phyloP scores from a whole-genome alignment of 768 basidiomycete genomes.

The Phylloporus arenicola region DNA sequence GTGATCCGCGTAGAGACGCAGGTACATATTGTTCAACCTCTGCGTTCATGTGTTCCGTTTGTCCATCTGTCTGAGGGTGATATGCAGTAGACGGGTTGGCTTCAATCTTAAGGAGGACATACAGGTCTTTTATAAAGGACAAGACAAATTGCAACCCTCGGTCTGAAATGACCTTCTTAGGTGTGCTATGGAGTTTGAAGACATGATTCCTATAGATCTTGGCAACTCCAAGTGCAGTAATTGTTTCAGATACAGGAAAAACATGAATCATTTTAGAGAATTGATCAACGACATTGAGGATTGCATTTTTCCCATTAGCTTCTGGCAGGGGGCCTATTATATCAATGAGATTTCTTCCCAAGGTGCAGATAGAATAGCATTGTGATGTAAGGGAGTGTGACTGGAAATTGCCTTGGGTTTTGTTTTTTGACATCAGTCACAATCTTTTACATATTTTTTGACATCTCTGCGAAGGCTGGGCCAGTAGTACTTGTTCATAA shows the following conservation, averaged over 20 bases:
- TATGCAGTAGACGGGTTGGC: neutral
- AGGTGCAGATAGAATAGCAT: fast-evolving
- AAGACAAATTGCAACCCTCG: neutral
- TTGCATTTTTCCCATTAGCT: neutral
- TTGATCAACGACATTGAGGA: neutral
- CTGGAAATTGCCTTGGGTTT: neutral
- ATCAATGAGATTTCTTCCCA: neutral
- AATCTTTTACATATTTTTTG: neutral
- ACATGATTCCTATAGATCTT: neutral
- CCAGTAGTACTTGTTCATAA: neutral
- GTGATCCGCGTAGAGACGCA: too few species aligned
- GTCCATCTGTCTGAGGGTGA: neutral
- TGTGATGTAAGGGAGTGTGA: neutral
- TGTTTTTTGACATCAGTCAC: neutral
- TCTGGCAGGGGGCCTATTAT: neutral
- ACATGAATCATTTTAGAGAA: neutral
- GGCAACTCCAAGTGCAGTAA: neutral
- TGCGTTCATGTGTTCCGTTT: too few species aligned
- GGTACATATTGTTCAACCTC: too few species aligned
- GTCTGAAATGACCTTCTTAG: neutral
- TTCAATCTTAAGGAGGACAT: neutral
- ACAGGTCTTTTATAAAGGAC: neutral
- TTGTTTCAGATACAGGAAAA: fast-evolving
- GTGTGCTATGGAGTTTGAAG: neutral
- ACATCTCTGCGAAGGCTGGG: neutral